Evolutionary conservation across 139 green algal species (phyloP).

Genomic region (Ettlia oleoabundans): DNA sequence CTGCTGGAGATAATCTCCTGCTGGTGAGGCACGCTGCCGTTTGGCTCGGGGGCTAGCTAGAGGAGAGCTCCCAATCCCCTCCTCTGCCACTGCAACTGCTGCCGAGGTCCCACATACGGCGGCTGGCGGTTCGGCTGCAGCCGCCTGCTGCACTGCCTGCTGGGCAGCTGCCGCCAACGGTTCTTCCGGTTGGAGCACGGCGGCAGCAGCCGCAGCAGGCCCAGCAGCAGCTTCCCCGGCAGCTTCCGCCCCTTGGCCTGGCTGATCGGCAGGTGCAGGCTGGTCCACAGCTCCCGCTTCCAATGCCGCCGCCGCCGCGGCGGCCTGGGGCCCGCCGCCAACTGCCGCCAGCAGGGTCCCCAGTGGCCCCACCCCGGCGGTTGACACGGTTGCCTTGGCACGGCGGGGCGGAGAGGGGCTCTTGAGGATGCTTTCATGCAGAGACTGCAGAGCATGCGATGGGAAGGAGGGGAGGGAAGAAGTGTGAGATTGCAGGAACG

Average conservation of each 20-base stretch:
- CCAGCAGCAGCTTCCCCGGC: background rate
- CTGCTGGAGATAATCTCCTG: background rate
- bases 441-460: too few species aligned
- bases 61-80: background rate
- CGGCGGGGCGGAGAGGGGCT: conserved; percentile 11
- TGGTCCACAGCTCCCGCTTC: conserved; percentile 17
- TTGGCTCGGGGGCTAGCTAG: background rate
- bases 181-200: too few species aligned
- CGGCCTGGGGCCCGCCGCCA: background rate
- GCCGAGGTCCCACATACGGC: background rate
- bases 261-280: background rate
- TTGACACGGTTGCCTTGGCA: background rate
- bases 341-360: background rate
- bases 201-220: background rate
- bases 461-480: too few species aligned
- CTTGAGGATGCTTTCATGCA: conserved; percentile 27
- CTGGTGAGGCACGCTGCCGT: conserved; percentile 2
- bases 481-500: too few species aligned
- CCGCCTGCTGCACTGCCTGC: background rate
- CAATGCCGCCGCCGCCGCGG: background rate
- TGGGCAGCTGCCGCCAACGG: too few species aligned
- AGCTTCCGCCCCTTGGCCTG: background rate
- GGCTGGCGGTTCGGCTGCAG: background rate
- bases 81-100: background rate
- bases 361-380: background rate